Percentiles rank a stretch among this genome's conserved stretches.
phyloP scores from a whole-genome alignment of 768 basidiomycete species.

The Chiua virens region DNA sequence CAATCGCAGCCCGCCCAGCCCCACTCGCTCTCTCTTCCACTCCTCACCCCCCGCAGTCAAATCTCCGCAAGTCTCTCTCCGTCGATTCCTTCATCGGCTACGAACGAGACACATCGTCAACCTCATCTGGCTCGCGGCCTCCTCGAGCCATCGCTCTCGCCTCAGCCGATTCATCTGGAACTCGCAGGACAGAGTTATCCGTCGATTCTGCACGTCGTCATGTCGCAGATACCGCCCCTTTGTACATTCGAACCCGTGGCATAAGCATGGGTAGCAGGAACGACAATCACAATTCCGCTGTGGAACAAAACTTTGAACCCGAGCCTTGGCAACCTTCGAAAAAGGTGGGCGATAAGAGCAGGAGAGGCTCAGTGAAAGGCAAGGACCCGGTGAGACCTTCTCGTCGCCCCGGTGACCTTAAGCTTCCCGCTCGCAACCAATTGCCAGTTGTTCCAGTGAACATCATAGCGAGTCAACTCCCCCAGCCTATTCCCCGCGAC shows the following conservation, averaged over 20 bases:
- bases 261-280: slow-evolving; percentile 52
- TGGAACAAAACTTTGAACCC: slow-evolving; percentile 49
- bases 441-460: slow-evolving; percentile 33
- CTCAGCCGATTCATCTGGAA: slow-evolving; percentile 35
- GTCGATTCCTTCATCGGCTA: slow-evolving; percentile 70
- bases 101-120: slow-evolving; percentile 36
- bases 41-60: slow-evolving; percentile 26
- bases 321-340: slow-evolving; percentile 50
- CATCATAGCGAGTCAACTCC: slow-evolving; percentile 35
- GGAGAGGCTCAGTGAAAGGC: slow-evolving; percentile 48
- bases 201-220: slow-evolving; percentile 26
- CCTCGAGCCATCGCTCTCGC: slow-evolving; percentile 39
- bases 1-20: slow-evolving; percentile 15
- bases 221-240: slow-evolving; percentile 27
- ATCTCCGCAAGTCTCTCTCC: slow-evolving; percentile 71
- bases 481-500: slow-evolving; percentile 38
- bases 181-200: slow-evolving; percentile 28
- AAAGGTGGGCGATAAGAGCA: slow-evolving; percentile 42
- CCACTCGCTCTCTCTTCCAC: slow-evolving; percentile 12
- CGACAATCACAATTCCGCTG: slow-evolving; percentile 40
- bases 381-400: slow-evolving; percentile 42
- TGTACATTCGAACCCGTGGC: slow-evolving; percentile 51
- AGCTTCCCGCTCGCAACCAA: slow-evolving; percentile 58
- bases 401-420: slow-evolving; percentile 58
- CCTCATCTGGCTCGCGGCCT: slow-evolving; percentile 34